Evolutionary conservation across 2,329 filamentous ascomycete species (phyloP).

Genomic region (Penicillium aurantiogriseum): DNA sequence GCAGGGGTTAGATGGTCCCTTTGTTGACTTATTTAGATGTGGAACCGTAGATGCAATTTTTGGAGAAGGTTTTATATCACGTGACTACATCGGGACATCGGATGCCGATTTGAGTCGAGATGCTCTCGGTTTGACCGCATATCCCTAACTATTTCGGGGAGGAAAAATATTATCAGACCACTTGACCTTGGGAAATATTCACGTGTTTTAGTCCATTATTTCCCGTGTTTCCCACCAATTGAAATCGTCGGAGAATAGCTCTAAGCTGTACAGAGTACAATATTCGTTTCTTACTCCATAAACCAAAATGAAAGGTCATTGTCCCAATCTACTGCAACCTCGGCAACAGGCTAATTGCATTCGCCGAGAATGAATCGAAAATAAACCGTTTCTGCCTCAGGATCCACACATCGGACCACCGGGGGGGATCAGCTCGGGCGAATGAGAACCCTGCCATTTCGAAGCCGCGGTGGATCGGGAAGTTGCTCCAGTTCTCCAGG

Average conservation of each 20-base stretch:
- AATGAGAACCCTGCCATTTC: slow-evolving; percentile 22
- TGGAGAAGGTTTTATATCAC: slow-evolving; percentile 7
- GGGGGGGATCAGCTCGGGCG: slow-evolving; percentile 14
- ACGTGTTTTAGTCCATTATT: neutral
- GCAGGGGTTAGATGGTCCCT: slow-evolving; percentile 9
- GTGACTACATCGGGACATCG: neutral
- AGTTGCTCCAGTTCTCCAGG: slow-evolving; percentile 13
- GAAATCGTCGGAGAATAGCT: neutral
- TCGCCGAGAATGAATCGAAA: slow-evolving; percentile 4
- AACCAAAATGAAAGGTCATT: neutral
- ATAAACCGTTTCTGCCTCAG: slow-evolving; percentile 17
- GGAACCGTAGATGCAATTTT: slow-evolving; percentile 10
- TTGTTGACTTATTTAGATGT: slow-evolving; percentile 4
- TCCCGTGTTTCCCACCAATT: neutral
- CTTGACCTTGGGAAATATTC: neutral
- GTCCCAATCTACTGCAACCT: neutral
- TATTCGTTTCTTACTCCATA: neutral
- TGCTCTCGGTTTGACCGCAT: neutral
- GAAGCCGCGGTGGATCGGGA: slow-evolving; percentile 20
- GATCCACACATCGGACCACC: slow-evolving; percentile 17
- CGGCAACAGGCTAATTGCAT: slow-evolving; percentile 2
- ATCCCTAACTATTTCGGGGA: neutral
- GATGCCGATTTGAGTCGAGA: slow-evolving; percentile 5
- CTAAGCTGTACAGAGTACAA: neutral
- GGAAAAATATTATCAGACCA: neutral